Conservation (phyloP, 495 filamentous ascomycete species). For the Chlorociboria aeruginascens region DNA sequence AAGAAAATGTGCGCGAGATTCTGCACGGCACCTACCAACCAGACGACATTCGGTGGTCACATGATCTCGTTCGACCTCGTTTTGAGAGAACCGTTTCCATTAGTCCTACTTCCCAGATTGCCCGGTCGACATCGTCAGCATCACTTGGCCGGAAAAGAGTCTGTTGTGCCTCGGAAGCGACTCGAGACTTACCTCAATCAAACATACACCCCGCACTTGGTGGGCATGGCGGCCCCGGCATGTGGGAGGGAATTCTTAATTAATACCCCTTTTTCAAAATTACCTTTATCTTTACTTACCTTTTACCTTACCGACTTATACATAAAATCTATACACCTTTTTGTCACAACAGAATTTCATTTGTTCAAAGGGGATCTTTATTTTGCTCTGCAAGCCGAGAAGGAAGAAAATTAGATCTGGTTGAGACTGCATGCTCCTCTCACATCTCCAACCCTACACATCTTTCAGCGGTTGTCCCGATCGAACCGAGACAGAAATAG, state of each 20-base stretch:
- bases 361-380: conserved; percentile 2
- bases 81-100: conserved; percentile 7
- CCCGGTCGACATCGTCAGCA: conserved; percentile 21
- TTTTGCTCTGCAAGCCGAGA: neutral
- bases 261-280: conserved; percentile 3
- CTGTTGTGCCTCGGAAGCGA: conserved; percentile 42
- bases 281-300: neutral
- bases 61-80: conserved; percentile 18
- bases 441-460: too few relatives aligned
- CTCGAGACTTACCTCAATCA: conserved; percentile 3
- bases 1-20: conserved; percentile 62
- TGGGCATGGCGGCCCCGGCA: conserved; percentile 36
- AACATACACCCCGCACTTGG: conserved; percentile 15
- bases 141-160: conserved; percentile 42
- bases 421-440: neutral
- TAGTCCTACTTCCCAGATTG: conserved; percentile 24
- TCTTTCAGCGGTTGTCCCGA: too few relatives aligned
- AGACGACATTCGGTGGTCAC: conserved; percentile 25
- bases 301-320: conserved; percentile 12
- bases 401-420: neutral
- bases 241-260: conserved; percentile 36
- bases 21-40: conserved; percentile 25
- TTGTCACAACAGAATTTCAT: conserved; percentile 13
- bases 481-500: too few relatives aligned
- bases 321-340: conserved; percentile 5